Evolutionary conservation across 1,284 basidiomycete genomes (phyloP), one percentile per base, ranked within the genome.

Genomic region (Leccinum griseonigrum): DNA sequence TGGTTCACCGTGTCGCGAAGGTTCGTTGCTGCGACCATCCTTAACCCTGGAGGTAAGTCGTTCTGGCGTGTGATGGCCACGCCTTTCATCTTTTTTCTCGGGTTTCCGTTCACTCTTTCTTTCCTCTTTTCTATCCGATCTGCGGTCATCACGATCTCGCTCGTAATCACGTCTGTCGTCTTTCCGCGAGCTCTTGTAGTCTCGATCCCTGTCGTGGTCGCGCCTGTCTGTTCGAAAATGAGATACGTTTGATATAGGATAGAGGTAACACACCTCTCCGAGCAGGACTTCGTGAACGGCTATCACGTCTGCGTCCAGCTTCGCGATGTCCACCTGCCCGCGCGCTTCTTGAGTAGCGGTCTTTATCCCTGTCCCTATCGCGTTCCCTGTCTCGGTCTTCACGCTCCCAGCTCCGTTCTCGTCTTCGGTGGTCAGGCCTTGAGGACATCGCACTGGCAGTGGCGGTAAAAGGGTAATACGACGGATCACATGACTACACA

Each of bases 201-300:
- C 75, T 62, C 74, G 73, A 52, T 71, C 73, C 59, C 55, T 69
- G 40, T 72, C 67, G 34, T 74, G 60, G 57, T 74, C 70, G 29
- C 72, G 71, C 62, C 70, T 74, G 54, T 78, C 79, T 71, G 38
- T 57, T 55, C 29, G 54, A 52, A 16, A 36, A 34, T 61, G 50
- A 65, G 40, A 46, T 53, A 13, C 13, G 16, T 54, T 50, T 14
- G 10, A 32, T 22, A n/a, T 26, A 40, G 26, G 26, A 52, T n/a
- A 43, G 16, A 14, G 55, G 11, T 46, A 32, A 59, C 69, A 11
- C 69, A 67, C 74, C 78, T 71, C 83, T 76, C 50, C 83, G 78
- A 26, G 89, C 90, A 74, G 89, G 90, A 74, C 90, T 92, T 58
- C 86, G 83, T 40, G 88, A 90, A 63, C 88, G 82, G 71, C 87